These are phyloP conservation scores for Heliamphora pulchella DNA, from an alignment of 179 eudicot species.

Conservation along the genomic window DNA sequence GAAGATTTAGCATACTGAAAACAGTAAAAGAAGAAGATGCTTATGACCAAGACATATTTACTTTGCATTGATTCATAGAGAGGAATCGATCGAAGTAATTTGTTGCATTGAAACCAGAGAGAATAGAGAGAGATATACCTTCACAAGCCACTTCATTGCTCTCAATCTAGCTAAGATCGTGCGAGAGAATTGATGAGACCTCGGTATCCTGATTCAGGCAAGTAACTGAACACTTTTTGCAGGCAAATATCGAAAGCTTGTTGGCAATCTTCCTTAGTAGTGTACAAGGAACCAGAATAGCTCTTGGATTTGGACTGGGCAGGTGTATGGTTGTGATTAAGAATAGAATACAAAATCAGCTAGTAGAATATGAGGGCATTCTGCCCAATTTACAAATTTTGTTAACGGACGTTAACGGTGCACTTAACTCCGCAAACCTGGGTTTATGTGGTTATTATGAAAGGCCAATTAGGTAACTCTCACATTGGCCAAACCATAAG, in stretches of 20 bases:
- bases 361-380: no score
- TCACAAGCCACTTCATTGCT: conserved; percentile 30
- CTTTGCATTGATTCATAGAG: conserved; percentile 25
- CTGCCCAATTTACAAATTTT: no score
- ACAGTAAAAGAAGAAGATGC: background rate
- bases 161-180: conserved; percentile 21
- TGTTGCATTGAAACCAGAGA: conserved; percentile 29
- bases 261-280: conserved; percentile 21
- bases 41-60: conserved; percentile 16
- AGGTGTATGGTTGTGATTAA: no score
- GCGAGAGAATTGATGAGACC: conserved; percentile 12
- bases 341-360: no score
- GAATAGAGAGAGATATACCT: conserved; percentile 18
- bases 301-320: no score
- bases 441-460: no score
- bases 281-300: background rate
- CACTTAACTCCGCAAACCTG: no score
- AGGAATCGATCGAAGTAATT: conserved; percentile 42
- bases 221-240: conserved; percentile 23
- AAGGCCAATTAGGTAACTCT: no score
- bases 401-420: no score
- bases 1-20: no score
- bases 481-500: no score
- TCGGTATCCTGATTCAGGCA: conserved; percentile 24
- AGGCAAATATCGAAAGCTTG: conserved; percentile 22